Conservation (phyloP, 1,139 yeast genomes). For the Candida mesenterica region DNA sequence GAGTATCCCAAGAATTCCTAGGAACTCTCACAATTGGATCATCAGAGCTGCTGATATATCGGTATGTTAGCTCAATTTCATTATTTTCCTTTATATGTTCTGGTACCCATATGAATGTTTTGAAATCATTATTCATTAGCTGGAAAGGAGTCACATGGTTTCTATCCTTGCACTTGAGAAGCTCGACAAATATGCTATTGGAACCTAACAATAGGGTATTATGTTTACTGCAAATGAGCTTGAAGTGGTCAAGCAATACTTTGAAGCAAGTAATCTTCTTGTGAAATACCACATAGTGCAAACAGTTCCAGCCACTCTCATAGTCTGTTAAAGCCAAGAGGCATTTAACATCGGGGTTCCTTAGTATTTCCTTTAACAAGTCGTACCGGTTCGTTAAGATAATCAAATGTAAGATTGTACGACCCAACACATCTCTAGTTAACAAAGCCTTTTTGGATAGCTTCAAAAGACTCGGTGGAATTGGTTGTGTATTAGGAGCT, state of each 20-base stretch:
- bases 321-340: slow-evolving; percentile 51
- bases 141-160: slow-evolving; percentile 66
- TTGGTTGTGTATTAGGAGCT: slow-evolving; percentile 4
- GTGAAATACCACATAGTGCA: slow-evolving; percentile 65
- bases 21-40: slow-evolving; percentile 9
- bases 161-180: slow-evolving; percentile 62
- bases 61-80: slow-evolving; percentile 22
- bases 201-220: slow-evolving; percentile 17
- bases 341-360: slow-evolving; percentile 38
- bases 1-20: slow-evolving; percentile 23
- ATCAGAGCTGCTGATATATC: slow-evolving; percentile 17
- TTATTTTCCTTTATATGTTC: slow-evolving; percentile 37
- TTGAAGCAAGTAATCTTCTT: slow-evolving; percentile 61
- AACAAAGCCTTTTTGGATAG: slow-evolving; percentile 43
- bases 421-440: slow-evolving; percentile 69
- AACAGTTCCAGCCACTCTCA: slow-evolving; percentile 83
- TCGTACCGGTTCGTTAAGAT: slow-evolving; percentile 52
- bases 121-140: slow-evolving; percentile 45
- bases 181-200: slow-evolving; percentile 29
- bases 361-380: slow-evolving; percentile 45
- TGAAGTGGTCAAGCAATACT: slow-evolving; percentile 40
- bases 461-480: slow-evolving; percentile 20
- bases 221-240: slow-evolving; percentile 12
- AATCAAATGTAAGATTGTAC: slow-evolving; percentile 62
- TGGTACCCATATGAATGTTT: slow-evolving; percentile 44